These are phyloP conservation scores for Neurospora sp. DNA, from an alignment of 495 filamentous ascomycete genomes.

Conservation along the genomic window DNA sequence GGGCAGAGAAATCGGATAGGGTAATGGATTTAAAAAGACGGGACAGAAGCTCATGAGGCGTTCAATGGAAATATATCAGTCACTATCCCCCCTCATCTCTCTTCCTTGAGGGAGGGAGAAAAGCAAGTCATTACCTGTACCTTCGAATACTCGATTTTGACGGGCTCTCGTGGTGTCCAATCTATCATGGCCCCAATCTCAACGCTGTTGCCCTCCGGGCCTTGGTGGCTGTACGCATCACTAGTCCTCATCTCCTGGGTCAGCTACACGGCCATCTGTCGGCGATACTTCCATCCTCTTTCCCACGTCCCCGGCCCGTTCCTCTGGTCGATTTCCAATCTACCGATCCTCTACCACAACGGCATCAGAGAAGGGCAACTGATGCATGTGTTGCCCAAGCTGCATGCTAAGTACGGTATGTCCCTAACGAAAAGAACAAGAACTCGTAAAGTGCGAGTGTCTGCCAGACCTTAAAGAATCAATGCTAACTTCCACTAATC, in stretches of 20 bases:
- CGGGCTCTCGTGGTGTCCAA: not conserved
- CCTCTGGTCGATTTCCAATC: conserved; percentile 7
- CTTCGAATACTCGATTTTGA: not conserved
- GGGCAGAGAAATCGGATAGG: not conserved
- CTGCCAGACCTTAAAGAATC: too few relatives aligned
- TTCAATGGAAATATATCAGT: not conserved
- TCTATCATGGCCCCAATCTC: not conserved
- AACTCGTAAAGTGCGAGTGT: too few relatives aligned
- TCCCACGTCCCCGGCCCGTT: conserved; percentile 14
- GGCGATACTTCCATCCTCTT: conserved; percentile 23
- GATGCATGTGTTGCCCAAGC: conserved; percentile 3
- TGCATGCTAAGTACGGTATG: conserved; percentile 9
- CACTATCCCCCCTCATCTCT: not conserved
- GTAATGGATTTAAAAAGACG: not conserved
- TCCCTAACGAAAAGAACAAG: too few relatives aligned
- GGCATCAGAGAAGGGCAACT: conserved; percentile 8
- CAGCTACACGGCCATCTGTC: conserved; percentile 7
- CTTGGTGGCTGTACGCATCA: not conserved
- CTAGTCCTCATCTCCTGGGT: not conserved
- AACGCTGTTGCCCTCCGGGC: not conserved
- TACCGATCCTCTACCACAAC: conserved; percentile 10
- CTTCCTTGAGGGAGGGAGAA: not conserved
- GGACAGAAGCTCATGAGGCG: not conserved
- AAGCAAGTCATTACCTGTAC: not conserved
- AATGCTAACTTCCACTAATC: too few relatives aligned